These are phyloP conservation scores for Acacia crassicarpa DNA, from an alignment of 306 rosid genomes.

Conservation along the genomic window DNA sequence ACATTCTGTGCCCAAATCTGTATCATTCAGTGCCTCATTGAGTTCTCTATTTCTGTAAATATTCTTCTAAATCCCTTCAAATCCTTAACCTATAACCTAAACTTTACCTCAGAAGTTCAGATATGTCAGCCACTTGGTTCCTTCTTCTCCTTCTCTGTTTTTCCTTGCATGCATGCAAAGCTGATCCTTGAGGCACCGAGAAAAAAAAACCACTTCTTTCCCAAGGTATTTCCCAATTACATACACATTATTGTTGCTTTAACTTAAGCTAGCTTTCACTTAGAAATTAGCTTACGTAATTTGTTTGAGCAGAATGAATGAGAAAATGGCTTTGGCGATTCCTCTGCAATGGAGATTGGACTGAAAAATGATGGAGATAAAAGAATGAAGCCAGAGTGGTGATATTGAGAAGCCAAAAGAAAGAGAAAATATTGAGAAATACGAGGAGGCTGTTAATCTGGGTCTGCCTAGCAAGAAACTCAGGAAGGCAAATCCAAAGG, in stretches of 20 bases:
- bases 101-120: background rate
- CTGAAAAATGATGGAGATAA: background rate
- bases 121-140: conserved; percentile 52
- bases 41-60: background rate
- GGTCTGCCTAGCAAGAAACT: conserved; percentile 47
- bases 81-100: background rate
- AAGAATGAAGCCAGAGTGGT: background rate
- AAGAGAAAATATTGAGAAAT: conserved; percentile 3
- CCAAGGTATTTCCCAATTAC: conserved; percentile 37
- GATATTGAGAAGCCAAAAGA: conserved; percentile 17
- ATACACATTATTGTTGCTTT: background rate
- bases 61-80: background rate
- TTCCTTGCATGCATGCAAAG: conserved; percentile 68
- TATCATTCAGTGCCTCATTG: background rate
- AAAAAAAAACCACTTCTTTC: conserved; percentile 32
- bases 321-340: conserved; percentile 22
- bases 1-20: background rate
- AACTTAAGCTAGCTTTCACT: background rate
- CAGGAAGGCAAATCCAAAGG: conserved; percentile 53
- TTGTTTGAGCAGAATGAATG: conserved; percentile 41
- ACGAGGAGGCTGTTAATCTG: background rate
- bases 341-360: background rate
- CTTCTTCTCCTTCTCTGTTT: conserved; percentile 51
- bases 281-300: too few species aligned
- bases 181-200: conserved; percentile 35